phyloP scores from a whole-genome alignment of 1,284 basidiomycete genomes.

The Moniliella sp. region DNA sequence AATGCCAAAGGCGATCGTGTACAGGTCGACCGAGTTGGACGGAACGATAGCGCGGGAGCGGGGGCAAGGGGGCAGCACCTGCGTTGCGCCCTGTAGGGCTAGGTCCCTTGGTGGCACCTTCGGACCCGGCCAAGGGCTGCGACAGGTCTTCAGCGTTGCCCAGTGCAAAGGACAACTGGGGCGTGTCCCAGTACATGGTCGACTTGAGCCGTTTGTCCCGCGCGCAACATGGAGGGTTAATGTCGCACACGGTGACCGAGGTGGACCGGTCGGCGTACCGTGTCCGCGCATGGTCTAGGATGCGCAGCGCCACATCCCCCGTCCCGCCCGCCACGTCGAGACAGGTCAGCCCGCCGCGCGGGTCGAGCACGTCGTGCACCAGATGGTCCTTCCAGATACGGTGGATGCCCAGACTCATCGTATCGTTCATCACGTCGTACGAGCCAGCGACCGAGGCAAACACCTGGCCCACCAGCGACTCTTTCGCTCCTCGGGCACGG shows the following conservation, averaged over 20 bases:
- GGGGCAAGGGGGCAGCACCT: conserved; percentile 13
- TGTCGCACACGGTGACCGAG: conserved; percentile 73
- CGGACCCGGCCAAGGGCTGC: conserved; percentile 12
- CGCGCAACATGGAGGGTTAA: no score
- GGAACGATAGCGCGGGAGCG: conserved; percentile 20
- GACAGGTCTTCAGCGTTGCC: conserved; percentile 68
- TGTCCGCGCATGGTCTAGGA: conserved; percentile 74
- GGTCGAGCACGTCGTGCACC: conserved; percentile 51
- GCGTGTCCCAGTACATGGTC: conserved; percentile 43
- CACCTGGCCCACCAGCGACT: conserved; percentile 51
- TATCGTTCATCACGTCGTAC: conserved; percentile 98
- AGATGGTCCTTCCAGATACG: conserved; percentile 91
- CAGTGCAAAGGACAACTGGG: conserved; percentile 76
- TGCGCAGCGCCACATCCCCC: conserved; percentile 82
- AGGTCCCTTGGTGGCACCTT: no score
- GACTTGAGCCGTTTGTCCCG: conserved; percentile 50
- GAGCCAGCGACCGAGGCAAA: conserved; percentile 87
- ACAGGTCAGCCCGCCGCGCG: conserved; percentile 45
- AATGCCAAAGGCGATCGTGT: conserved; percentile 96
- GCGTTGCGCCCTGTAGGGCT: no score
- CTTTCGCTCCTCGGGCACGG: neutral
- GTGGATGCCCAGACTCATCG: conserved; percentile 85
- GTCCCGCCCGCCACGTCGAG: conserved; percentile 91
- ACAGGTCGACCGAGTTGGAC: conserved; percentile 62
- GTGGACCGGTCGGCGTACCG: conserved; percentile 47